These are phyloP conservation scores for Margaritispora aquatica DNA, from an alignment of 495 filamentous ascomycete species.

Conservation along the genomic window DNA sequence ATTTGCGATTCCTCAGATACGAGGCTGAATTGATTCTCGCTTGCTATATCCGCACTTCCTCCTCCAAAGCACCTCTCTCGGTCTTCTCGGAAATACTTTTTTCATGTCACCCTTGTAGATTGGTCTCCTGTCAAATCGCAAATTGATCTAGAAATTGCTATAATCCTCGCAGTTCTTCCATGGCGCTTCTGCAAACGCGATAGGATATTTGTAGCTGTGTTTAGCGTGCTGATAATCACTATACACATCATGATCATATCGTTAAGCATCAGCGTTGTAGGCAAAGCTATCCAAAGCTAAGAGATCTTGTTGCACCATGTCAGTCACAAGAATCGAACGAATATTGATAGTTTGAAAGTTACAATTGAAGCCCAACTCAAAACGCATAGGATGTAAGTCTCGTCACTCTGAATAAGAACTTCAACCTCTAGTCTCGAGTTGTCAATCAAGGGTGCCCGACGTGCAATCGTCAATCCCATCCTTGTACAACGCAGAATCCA, in stretches of 20 bases:
- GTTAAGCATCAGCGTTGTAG: not conserved
- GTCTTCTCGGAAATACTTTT: not conserved
- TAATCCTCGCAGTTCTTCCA: constrained; percentile 6
- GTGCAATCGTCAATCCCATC: not conserved
- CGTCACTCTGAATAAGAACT: not conserved
- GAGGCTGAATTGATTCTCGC: constrained; percentile 7
- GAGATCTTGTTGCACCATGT: not conserved
- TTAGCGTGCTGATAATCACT: constrained; percentile 10
- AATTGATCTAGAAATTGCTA: constrained; percentile 2
- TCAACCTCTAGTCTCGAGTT: not conserved
- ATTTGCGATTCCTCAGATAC: not conserved
- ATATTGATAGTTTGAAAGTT: not conserved
- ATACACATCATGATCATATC: constrained; percentile 3
- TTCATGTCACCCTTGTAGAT: not conserved
- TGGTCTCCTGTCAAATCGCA: constrained; percentile 10
- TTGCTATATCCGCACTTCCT: constrained; percentile 8
- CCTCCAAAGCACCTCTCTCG: not conserved
- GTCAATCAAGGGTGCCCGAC: not conserved
- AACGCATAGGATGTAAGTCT: not conserved
- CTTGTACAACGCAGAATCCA: not conserved
- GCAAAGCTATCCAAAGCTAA: not conserved
- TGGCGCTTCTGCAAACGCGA: constrained; percentile 1
- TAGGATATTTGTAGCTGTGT: not conserved
- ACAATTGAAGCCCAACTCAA: not conserved
- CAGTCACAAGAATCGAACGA: not conserved